Base-by-base conservation (phyloP, 228 moss, liverwort and hornwort species). In the Sphagnum fallax region DNA sequence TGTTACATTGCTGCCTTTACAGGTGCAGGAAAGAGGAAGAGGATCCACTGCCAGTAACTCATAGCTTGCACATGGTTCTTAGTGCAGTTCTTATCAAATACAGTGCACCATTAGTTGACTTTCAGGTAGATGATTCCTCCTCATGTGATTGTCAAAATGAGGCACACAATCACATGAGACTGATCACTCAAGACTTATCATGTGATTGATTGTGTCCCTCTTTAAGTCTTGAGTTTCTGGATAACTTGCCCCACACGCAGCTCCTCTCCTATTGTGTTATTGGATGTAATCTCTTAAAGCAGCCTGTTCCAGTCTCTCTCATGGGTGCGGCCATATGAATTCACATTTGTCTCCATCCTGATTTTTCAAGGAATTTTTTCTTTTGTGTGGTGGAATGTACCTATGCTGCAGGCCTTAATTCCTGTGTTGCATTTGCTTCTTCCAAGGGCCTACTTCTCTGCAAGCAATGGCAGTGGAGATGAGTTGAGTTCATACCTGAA, bases 391-490 rank as follows among this genome's bases (percentile, higher is more conserved):
- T 32, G 32, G 32, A 32, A 32, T 32, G 32, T 32, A 32, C 32
- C 32, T 55, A 8, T 55, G 55, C 3, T 4, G 9, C 79, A 97
- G 97, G 91, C 78, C 49, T 80, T 98, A 69, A 73, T 82, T 72
- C 85, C 90, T 65, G 87, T 89, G 15, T 81, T 98, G 78, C 91
- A 90, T 76, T 82, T 82, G 60, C 73, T 93, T 65, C 83, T 98
- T 60, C 97, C 93, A 63, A 75, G 93, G 89, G 93, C 91, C 63
- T 88, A 93, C 69, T 82, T 93, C 70, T 90, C 97, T 68, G 83
- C 87, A 48, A 87, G 78, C 77, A 88, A 81, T 77, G 81, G 90
- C 67, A 87, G 84, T 70, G 91, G 89, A 61, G 80, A 76, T 80
- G 91, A 93, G 70, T 84, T 88, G 57, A 85, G 93, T 79, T 84